Percentiles rank a stretch among this genome's conserved stretches.
These are phyloP conservation scores for Apostasia shenzhenica DNA, from an alignment of 106 monocot genomes.

Conservation along the genomic window DNA sequence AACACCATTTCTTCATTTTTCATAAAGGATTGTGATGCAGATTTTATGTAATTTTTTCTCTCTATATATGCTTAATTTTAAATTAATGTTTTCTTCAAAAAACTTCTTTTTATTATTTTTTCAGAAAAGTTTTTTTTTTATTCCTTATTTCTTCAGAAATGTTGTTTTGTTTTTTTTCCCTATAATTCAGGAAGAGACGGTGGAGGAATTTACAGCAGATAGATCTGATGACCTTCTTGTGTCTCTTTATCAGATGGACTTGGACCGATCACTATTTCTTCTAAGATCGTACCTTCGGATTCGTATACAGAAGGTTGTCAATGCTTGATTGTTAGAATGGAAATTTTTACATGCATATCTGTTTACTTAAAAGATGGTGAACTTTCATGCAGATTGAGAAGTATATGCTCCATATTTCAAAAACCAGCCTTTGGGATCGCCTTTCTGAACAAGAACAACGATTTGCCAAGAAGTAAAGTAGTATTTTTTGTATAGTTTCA, in stretches of 20 bases:
- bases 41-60: no score
- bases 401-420: constrained; percentile 67
- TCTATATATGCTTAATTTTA: no score
- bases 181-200: constrained; percentile 65
- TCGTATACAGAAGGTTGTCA: constrained; percentile 70
- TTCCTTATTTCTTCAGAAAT: neutral
- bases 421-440: constrained; percentile 53
- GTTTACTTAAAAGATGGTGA: neutral
- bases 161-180: neutral
- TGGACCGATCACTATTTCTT: constrained; percentile 73
- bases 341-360: neutral
- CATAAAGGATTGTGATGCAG: no score
- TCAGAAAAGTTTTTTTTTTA: neutral
- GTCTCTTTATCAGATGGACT: constrained; percentile 89
- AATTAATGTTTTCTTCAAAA: no score
- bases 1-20: no score
- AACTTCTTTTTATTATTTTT: no score
- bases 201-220: constrained; percentile 51
- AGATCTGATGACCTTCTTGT: constrained; percentile 69
- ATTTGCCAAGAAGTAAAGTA: constrained; percentile 54
- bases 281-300: constrained; percentile 88
- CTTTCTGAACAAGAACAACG: constrained; percentile 76
- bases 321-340: neutral
- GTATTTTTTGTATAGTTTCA: neutral
- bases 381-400: constrained; percentile 64